Base-by-base conservation (phyloP, 2,329 filamentous ascomycete genomes). In the Epicoccum nigrum region DNA sequence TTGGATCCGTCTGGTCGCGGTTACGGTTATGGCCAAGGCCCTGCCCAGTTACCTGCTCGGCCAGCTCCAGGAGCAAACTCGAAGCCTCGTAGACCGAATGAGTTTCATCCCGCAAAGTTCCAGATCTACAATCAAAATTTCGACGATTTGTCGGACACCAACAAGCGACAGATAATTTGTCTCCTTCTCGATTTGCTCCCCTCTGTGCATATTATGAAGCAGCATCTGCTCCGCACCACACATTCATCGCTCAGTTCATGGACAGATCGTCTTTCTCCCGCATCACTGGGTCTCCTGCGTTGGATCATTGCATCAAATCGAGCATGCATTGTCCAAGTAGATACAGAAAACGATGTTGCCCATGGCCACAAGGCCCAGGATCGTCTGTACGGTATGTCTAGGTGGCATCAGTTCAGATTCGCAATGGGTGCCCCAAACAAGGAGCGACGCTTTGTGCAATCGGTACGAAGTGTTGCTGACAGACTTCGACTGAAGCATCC, bases 271-370 rank as follows among this genome's bases (percentile, higher is more conserved):
- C 79, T 96, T 8, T 83, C 86, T 0, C 82, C 84, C 2, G 82
- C 88, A 6, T 83, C 86, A 0, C 73, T 90, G 3, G 83, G 85
- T 16, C 72, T 96, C 0, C 75, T 97, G 16, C 83, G 89, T 43
- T 97, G 92, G 92, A 89, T 96, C 54, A 84, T 97, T 51, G 89
- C 92, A 0, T 96, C 92, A 0, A 96, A 96, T 63, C 81, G 90
- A 37, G 93, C 92, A 0, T 92, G 87, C 61, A 94, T 97, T 54
- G 80, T 93, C 37, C 86, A 93, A 60, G 86, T 94, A 13, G 84
- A 87, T 34, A 73, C 68, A 7, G 53, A 60, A 5, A 58, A 55
- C 6, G 58, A 59, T 7, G 23, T 35, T 7, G 9, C 38, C 7
- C 54, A 55, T 15, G 58, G 55, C n/a, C 65, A 60, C 45, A 76